phyloP scores from a whole-genome alignment of 768 basidiomycete species.

The Lentinula sp. region DNA sequence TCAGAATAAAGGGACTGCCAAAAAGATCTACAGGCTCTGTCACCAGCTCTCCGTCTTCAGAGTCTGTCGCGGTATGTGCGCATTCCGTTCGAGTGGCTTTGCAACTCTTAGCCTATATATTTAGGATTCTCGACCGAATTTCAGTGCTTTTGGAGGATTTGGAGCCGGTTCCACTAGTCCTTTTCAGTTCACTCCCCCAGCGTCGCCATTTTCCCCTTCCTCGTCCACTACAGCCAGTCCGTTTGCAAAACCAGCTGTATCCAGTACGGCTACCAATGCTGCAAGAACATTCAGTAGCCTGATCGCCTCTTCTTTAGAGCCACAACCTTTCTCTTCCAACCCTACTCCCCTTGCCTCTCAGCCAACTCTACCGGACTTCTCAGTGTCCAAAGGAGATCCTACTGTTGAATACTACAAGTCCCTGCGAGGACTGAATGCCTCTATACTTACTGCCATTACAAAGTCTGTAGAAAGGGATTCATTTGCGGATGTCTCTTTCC shows the following conservation, averaged over 20 bases:
- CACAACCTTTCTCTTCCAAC: slow-evolving; percentile 1
- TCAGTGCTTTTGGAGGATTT: slow-evolving; percentile 49
- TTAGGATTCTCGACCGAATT: slow-evolving; percentile 34
- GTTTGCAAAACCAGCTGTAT: slow-evolving; percentile 19
- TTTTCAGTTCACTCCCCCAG: slow-evolving; percentile 34
- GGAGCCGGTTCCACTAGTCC: slow-evolving; percentile 27
- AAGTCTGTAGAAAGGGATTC: slow-evolving; percentile 62
- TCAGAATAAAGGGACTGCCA: slow-evolving; percentile 63
- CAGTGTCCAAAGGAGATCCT: slow-evolving; percentile 15
- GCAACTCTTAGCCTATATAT: background rate
- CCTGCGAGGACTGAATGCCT: slow-evolving; percentile 71
- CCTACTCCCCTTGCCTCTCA: slow-evolving; percentile 9
- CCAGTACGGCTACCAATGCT: slow-evolving; percentile 35
- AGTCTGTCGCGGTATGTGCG: background rate
- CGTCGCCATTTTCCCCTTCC: slow-evolving; percentile 14
- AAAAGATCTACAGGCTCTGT: slow-evolving; percentile 33
- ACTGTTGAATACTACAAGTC: slow-evolving; percentile 57
- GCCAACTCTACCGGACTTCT: slow-evolving; percentile 11
- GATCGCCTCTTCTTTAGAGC: slow-evolving; percentile 17
- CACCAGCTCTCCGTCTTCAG: slow-evolving; percentile 13
- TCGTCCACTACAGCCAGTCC: slow-evolving; percentile 13
- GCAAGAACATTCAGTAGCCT: slow-evolving; percentile 50
- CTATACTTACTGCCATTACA: slow-evolving; percentile 52
- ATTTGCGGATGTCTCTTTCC: slow-evolving; percentile 53
- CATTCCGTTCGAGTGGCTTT: slow-evolving; percentile 9